Evolutionary conservation across 139 green algal species (phyloP), one percentile per base, ranked within the genome.

Genomic region (Nannochloris sp.): DNA sequence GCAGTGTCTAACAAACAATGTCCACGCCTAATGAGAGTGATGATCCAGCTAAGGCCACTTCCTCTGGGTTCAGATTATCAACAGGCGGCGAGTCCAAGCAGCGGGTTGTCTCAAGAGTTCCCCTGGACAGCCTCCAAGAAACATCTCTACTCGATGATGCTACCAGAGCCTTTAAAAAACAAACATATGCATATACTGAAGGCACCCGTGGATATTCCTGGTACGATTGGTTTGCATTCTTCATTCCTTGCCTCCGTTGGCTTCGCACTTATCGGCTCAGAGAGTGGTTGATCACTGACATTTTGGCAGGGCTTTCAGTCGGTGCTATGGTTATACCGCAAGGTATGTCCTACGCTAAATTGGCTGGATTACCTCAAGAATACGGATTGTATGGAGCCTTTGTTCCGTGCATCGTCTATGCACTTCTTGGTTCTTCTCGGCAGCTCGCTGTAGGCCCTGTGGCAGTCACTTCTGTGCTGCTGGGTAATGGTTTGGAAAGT

Each of bases 331-430:
- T 93, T 30, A 75, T 93, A 24, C 87, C 86, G 0, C 56, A 67
- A 29, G 69, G 69, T 27, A 81, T 93, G 79, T 83, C 70, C 2
- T 93, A 91, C 57, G 86, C 86, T 36, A 82, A 76, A 27, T 61
- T 88, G 44, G 86, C 86, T 0, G 84, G 82, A 42, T 65, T 91
- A 54, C 86, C 84, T 0, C 53, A 76, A 2, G 79, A 84, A 24
- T 95, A 87, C 60, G 90, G 90, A n/a, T 82, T 97, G 39, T 96
- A 96, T 66, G 82, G 83, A 12, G 84, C 84, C 3, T 95, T 93
- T 72, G 65, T 92, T 10, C 90, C 90, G 5, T 71, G 82, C 30
- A 32, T 93, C 3, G 76, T 84, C 10, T 96, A 96, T 70, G 65
- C 83, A 0, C 51, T 87, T 25, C 78, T 95, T 24, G 89, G 89